Percentiles rank a stretch among this genome's conserved stretches.
phyloP scores from a whole-genome alignment of 495 filamentous ascomycete genomes.

The Xylaria palmicola region DNA sequence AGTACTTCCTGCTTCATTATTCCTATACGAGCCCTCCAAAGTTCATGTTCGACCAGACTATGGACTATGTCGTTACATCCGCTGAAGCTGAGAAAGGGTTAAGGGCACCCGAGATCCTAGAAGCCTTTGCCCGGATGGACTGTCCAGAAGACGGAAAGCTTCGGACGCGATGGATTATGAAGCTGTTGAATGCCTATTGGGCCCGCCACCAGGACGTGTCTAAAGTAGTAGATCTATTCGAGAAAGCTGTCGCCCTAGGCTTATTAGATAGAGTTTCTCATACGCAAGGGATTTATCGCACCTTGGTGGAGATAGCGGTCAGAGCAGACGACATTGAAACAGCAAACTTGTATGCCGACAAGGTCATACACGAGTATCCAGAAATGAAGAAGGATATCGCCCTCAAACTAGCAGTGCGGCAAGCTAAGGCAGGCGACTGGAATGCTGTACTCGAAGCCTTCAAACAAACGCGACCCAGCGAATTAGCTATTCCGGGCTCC shows the following conservation, averaged over 20 bases:
- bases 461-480: background rate
- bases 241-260: conserved; percentile 14
- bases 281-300: conserved; percentile 31
- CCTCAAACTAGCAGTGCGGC: conserved; percentile 36
- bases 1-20: conserved; percentile 33
- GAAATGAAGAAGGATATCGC: conserved; percentile 24
- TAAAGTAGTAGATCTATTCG: conserved; percentile 29
- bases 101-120: conserved; percentile 27
- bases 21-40: conserved; percentile 24
- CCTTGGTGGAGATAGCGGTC: conserved; percentile 42
- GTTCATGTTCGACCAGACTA: conserved; percentile 20
- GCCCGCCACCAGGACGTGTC: conserved; percentile 21
- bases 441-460: conserved; percentile 38
- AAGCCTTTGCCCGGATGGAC: conserved; percentile 19
- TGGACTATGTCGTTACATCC: conserved; percentile 28
- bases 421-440: conserved; percentile 49
- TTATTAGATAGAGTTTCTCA: conserved; percentile 23
- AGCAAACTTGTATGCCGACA: conserved; percentile 29
- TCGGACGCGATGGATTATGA: conserved; percentile 33
- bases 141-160: conserved; percentile 18
- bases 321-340: conserved; percentile 32
- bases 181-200: conserved; percentile 34
- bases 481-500: conserved; percentile 7
- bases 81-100: conserved; percentile 27
- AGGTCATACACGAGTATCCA: conserved; percentile 19